Conservation (phyloP, 495 filamentous ascomycete species). For the Penicillium nucicola region DNA sequence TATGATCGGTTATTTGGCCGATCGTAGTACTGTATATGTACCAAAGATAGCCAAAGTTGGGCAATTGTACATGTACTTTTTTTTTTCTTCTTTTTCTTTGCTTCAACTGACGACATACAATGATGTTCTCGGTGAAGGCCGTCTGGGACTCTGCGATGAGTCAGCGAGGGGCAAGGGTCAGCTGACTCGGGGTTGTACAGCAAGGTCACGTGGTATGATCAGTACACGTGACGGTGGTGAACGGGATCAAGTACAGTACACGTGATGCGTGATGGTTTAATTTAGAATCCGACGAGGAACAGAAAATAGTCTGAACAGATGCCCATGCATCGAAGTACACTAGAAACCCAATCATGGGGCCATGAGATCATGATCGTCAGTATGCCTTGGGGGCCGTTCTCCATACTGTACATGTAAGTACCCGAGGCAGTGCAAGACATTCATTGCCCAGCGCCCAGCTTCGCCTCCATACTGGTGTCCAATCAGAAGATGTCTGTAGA, state of each 20-base stretch:
- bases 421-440: constrained; percentile 3
- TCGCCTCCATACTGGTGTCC: background rate
- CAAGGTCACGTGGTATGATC: background rate
- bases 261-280: too few relatives aligned
- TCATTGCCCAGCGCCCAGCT: background rate
- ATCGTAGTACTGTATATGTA: background rate
- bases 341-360: background rate
- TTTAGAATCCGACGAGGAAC: too few relatives aligned
- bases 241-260: too few relatives aligned
- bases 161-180: constrained; percentile 1
- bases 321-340: background rate
- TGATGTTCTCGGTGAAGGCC: constrained; percentile 3
- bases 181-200: background rate
- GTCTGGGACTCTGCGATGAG: background rate
- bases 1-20: background rate
- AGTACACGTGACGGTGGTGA: background rate
- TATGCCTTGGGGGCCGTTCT: background rate
- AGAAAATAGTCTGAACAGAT: background rate
- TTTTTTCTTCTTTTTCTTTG: background rate
- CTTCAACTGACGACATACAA: constrained; percentile 1
- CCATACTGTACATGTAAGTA: too few relatives aligned
- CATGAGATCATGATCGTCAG: constrained; percentile 1
- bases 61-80: background rate
- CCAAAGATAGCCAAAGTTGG: background rate
- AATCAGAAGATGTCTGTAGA: background rate